A percentile compares a stretch with the other conserved stretches of the same genome.
These are phyloP conservation scores for Suillus americanus DNA, from an alignment of 768 basidiomycete species.

Conservation along the genomic window DNA sequence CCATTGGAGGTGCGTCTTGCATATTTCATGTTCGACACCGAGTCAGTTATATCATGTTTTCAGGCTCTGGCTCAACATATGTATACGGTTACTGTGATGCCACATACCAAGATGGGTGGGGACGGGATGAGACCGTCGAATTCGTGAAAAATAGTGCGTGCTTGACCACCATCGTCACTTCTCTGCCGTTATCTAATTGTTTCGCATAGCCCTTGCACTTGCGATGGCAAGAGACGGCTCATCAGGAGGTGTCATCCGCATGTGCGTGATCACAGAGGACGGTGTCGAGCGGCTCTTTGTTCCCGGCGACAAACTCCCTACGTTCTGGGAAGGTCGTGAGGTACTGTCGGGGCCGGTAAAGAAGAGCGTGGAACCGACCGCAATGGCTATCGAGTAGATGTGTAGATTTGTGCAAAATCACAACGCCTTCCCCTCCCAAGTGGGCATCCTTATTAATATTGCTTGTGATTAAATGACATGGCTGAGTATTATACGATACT, in stretches of 20 bases:
- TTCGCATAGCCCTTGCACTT: conserved; percentile 74
- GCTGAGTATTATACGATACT: neutral
- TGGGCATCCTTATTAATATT: neutral
- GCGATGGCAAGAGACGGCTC: conserved; percentile 99
- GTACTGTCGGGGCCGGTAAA: conserved; percentile 46
- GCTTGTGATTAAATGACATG: neutral
- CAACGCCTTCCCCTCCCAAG: neutral
- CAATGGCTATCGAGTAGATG: conserved; percentile 46
- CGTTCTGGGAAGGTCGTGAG: conserved; percentile 86
- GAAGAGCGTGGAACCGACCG: conserved; percentile 27
- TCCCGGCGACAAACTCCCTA: conserved; percentile 85
- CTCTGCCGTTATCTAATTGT: neutral
- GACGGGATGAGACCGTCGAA: conserved; percentile 82
- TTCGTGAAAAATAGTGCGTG: conserved; percentile 95
- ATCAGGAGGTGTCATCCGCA: conserved; percentile 95
- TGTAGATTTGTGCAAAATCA: neutral
- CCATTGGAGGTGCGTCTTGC: conserved; percentile 79
- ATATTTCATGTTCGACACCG: neutral
- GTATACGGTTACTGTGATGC: conserved; percentile 99
- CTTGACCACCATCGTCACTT: neutral
- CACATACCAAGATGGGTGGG: conserved; percentile 94
- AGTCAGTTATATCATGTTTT: neutral
- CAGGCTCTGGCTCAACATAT: conserved; percentile 95
- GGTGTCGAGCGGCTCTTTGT: conserved; percentile 91
- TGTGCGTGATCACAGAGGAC: conserved; percentile 95